These are phyloP conservation scores for Pyrenophora seminiperda DNA, from an alignment of 2,329 filamentous ascomycete genomes.

Conservation along the genomic window DNA sequence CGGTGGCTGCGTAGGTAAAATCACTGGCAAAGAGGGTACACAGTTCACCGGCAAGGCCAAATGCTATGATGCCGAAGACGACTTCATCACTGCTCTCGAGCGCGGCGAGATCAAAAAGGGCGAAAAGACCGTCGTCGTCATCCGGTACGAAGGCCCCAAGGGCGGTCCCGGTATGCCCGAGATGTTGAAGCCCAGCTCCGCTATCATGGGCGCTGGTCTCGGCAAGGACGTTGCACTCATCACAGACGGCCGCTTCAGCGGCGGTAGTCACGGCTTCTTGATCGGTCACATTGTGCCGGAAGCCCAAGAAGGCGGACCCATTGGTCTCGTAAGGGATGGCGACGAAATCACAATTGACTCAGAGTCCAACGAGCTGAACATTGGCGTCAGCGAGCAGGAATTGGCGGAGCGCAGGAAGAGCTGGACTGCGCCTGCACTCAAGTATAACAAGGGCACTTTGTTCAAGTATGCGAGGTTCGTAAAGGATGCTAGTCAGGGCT, in stretches of 20 bases:
- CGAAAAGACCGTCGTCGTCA: constrained; percentile 77
- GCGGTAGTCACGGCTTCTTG: constrained; percentile 83
- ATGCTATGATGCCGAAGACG: constrained; percentile 72
- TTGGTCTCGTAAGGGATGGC: constrained; percentile 79
- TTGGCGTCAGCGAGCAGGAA: constrained; percentile 70
- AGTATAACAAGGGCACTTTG: constrained; percentile 64
- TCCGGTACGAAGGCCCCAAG: constrained; percentile 75
- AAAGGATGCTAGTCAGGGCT: constrained; percentile 63
- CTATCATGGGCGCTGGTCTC: constrained; percentile 75
- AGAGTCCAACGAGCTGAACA: constrained; percentile 69
- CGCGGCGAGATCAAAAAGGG: constrained; percentile 72
- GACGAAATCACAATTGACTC: constrained; percentile 84
- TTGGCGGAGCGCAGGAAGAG: constrained; percentile 57
- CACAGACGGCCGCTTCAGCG: constrained; percentile 77
- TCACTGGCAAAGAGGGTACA: constrained; percentile 75
- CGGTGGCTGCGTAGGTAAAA: constrained; percentile 73
- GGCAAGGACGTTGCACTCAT: constrained; percentile 75
- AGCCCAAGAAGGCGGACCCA: constrained; percentile 83
- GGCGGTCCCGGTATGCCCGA: constrained; percentile 77
- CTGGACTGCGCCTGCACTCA: constrained; percentile 60
- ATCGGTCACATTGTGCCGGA: constrained; percentile 89
- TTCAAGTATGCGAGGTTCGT: constrained; percentile 64
- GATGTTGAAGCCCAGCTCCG: constrained; percentile 73
- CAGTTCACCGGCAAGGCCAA: constrained; percentile 71
- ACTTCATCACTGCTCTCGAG: constrained; percentile 71